These are phyloP conservation scores for Ogataea siamensis DNA, from an alignment of 805 yeast species.

Conservation along the genomic window DNA sequence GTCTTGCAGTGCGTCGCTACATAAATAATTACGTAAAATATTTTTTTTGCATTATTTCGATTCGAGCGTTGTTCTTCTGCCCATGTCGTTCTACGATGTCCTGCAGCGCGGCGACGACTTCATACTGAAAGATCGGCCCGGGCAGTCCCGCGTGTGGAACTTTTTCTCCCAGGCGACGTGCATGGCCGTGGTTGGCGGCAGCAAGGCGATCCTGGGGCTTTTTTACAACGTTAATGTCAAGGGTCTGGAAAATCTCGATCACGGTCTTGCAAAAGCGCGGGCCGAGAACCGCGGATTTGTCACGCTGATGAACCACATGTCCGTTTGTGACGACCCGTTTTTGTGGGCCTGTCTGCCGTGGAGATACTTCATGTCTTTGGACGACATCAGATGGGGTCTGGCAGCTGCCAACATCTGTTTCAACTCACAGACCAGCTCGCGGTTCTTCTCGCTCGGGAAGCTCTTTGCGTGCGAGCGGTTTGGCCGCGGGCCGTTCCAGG, in stretches of 20 bases:
- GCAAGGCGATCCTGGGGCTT: constrained; percentile 59
- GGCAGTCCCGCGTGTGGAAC: constrained; percentile 61
- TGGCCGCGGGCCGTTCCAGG: constrained; percentile 93
- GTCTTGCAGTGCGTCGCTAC: too few species aligned
- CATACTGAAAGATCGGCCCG: constrained; percentile 50
- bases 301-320: constrained; percentile 92
- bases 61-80: background rate
- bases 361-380: constrained; percentile 58
- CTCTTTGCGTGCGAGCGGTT: constrained; percentile 83
- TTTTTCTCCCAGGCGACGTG: constrained; percentile 67
- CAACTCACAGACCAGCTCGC: constrained; percentile 45
- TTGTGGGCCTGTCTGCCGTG: constrained; percentile 85
- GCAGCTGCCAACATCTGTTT: constrained; percentile 94
- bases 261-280: constrained; percentile 60
- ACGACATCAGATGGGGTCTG: constrained; percentile 84
- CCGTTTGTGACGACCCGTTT: constrained; percentile 88
- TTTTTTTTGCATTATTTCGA: background rate
- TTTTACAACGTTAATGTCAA: constrained; percentile 64
- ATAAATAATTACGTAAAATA: background rate
- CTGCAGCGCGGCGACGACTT: constrained; percentile 71
- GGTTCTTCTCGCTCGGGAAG: constrained; percentile 83
- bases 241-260: constrained; percentile 61
- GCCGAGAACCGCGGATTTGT: constrained; percentile 70
- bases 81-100: constrained; percentile 70
- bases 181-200: constrained; percentile 56